Evolutionary conservation across 2,329 filamentous ascomycete genomes (phyloP).

Genomic region (Hypoxylon sp.): DNA sequence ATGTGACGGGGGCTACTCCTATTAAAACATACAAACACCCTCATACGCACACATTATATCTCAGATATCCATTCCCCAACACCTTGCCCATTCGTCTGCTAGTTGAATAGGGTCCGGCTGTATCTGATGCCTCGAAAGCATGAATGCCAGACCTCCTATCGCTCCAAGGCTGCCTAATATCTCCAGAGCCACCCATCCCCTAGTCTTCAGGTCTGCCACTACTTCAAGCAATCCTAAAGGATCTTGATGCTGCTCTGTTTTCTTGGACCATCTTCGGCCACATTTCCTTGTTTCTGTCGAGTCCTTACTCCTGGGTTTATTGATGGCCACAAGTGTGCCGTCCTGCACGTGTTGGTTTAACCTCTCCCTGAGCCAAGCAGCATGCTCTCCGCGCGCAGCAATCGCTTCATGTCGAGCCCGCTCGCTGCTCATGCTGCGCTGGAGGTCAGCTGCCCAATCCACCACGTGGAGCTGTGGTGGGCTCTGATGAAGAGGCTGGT

Average conservation of each 20-base stretch:
- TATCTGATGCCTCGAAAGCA: slow-evolving; percentile 54
- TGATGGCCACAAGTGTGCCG: slow-evolving; percentile 65
- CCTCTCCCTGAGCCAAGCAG: slow-evolving; percentile 72
- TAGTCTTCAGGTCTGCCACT: slow-evolving; percentile 69
- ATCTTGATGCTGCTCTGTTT: slow-evolving; percentile 64
- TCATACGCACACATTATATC: slow-evolving; percentile 15
- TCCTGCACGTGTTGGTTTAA: slow-evolving; percentile 73
- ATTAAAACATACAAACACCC: slow-evolving; percentile 1
- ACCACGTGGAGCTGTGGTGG: slow-evolving; percentile 68
- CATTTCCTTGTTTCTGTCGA: slow-evolving; percentile 38
- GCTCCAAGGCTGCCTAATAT: slow-evolving; percentile 77
- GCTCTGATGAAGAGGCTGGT: slow-evolving; percentile 47
- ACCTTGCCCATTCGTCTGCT: slow-evolving; percentile 43
- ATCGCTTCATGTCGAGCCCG: slow-evolving; percentile 72
- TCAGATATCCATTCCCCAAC: slow-evolving; percentile 41
- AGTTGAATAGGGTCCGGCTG: slow-evolving; percentile 48
- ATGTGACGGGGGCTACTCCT: not conserved
- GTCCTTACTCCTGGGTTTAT: slow-evolving; percentile 46
- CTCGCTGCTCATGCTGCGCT: slow-evolving; percentile 77
- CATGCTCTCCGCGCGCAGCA: slow-evolving; percentile 67
- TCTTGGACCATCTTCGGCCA: slow-evolving; percentile 21
- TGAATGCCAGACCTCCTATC: slow-evolving; percentile 74
- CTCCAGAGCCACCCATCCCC: slow-evolving; percentile 74
- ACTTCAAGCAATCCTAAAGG: slow-evolving; percentile 80
- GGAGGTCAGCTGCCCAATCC: slow-evolving; percentile 83